A percentile compares a stretch with the other conserved stretches of the same genome.
Conservation (phyloP, 2,329 filamentous ascomycete species). For the Epichloe typhina region DNA sequence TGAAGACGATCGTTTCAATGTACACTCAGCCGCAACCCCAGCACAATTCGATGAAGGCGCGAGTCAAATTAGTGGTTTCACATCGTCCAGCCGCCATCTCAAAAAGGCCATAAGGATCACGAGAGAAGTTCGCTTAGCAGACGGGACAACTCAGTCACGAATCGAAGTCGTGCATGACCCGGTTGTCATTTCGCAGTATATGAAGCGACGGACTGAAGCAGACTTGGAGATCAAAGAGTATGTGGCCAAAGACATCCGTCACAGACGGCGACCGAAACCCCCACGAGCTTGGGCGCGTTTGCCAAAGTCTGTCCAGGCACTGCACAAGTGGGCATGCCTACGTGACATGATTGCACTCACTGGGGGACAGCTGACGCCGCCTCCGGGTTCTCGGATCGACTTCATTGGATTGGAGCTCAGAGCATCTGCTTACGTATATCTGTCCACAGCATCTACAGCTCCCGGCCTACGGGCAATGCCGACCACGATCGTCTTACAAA, state of each 20-base stretch:
- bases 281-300: slow-evolving; percentile 9
- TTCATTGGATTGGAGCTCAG: slow-evolving; percentile 21
- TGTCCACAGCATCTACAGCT: slow-evolving; percentile 34
- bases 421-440: slow-evolving; percentile 25
- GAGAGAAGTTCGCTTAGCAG: slow-evolving; percentile 38
- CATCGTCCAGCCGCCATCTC: slow-evolving; percentile 47
- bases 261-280: slow-evolving; percentile 1
- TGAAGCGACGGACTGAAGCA: slow-evolving; percentile 59
- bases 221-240: slow-evolving; percentile 64
- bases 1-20: slow-evolving; percentile 57
- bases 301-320: slow-evolving; percentile 8
- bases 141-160: slow-evolving; percentile 43
- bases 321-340: slow-evolving; percentile 11
- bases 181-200: slow-evolving; percentile 79
- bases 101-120: slow-evolving; percentile 63
- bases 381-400: slow-evolving; percentile 17
- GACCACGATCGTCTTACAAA: slow-evolving; percentile 35
- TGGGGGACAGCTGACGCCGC: slow-evolving; percentile 13
- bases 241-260: slow-evolving; percentile 20
- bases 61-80: slow-evolving; percentile 63
- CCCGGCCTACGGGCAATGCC: slow-evolving; percentile 35
- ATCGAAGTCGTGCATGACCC: slow-evolving; percentile 65
- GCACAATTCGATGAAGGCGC: slow-evolving; percentile 61
- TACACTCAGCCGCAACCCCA: slow-evolving; percentile 56
- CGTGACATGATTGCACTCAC: slow-evolving; percentile 6